Evolutionary conservation across 495 filamentous ascomycete species (phyloP).

Genomic region (Penicillium pulvis): DNA sequence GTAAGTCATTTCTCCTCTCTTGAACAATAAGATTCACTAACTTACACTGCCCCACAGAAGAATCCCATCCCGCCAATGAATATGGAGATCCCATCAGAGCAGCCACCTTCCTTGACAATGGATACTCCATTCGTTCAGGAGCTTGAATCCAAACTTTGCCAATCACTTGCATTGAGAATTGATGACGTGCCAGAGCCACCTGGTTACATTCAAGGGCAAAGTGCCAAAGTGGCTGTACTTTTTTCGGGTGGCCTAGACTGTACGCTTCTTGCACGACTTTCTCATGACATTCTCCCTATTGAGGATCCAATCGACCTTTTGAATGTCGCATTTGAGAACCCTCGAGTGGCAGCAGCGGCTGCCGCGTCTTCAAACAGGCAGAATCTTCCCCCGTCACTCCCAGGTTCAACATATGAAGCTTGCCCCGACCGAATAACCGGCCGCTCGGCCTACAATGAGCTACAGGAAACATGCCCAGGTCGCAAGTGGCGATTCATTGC

Average conservation of each 20-base stretch:
- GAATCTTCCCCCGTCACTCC: background rate
- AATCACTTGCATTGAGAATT: conserved; percentile 67
- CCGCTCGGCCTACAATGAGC: conserved; percentile 70
- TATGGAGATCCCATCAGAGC: conserved; percentile 44
- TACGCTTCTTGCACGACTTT: conserved; percentile 78
- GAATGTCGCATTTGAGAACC: conserved; percentile 97
- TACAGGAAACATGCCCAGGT: conserved; percentile 68
- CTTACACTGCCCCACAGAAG: conserved; percentile 36
- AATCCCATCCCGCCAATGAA: conserved; percentile 67
- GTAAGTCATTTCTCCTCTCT: conserved; percentile 30
- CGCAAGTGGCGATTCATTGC: conserved; percentile 78
- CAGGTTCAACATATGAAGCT: conserved; percentile 63
- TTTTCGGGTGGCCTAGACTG: conserved; percentile 97
- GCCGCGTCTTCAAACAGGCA: conserved; percentile 22
- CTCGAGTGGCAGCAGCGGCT: conserved; percentile 63
- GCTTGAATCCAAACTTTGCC: conserved; percentile 59
- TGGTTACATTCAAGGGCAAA: conserved; percentile 27
- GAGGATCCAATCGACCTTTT: conserved; percentile 78
- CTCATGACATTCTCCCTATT: conserved; percentile 74
- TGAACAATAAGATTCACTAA: background rate
- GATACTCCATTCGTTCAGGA: conserved; percentile 55
- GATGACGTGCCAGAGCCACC: conserved; percentile 65
- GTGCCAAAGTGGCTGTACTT: conserved; percentile 70
- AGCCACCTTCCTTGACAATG: conserved; percentile 40
- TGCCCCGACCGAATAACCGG: conserved; percentile 93